Base-by-base conservation (phyloP, 2,329 filamentous ascomycete genomes). In the Calonectria fujianensis region DNA sequence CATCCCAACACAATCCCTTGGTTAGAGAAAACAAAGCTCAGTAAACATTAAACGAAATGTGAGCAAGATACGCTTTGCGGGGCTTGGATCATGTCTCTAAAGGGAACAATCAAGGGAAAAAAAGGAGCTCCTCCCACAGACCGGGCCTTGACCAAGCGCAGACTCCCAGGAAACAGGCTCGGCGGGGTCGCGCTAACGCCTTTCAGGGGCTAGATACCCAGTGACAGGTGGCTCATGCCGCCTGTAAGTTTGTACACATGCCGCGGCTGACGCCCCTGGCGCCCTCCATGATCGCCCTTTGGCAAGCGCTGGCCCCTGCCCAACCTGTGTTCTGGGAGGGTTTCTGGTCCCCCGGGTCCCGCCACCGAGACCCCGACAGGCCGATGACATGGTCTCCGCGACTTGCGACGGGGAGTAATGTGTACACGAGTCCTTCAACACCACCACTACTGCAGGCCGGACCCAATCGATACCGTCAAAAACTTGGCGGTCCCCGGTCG, bases 401-500 rank as follows among this genome's bases (percentile, higher is more conserved):
- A 69, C 70, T 70, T 73, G 65, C 71, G 70, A 76, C 70, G 31
- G 52, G 66, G 59, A 32, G 32, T 51, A 69, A 54, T 65, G 57
- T 73, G 66, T 72, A 65, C 66, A 73, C 71, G 50, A 45, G 37
- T 74, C 74, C 75, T 79, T 71, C 77, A 80, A 79, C 72, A 72
- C 54, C 77, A 80, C 76, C 75, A 80, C 73, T 76, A 76, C 74
- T 54, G 73, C 76, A 75, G 69, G 67, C 76, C 74, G 64, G 65
- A 78, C 73, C 79, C 61, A 75, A 75, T 75, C 63, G 45, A 32
- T 35, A 63, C 13, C 73, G 69, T 67, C 65, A 65, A 78, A 74
- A 63, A 37, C 32, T 57, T 32, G 59, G 41, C 50, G 52, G 27
- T 66, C 65, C 70, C 41, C 59, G 63, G 69, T 74, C 69, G 37